A percentile compares a stretch with the other conserved stretches of the same genome.
Evolutionary conservation across 306 rosid species (phyloP).

Genomic region (Acacia melanoxylon): DNA sequence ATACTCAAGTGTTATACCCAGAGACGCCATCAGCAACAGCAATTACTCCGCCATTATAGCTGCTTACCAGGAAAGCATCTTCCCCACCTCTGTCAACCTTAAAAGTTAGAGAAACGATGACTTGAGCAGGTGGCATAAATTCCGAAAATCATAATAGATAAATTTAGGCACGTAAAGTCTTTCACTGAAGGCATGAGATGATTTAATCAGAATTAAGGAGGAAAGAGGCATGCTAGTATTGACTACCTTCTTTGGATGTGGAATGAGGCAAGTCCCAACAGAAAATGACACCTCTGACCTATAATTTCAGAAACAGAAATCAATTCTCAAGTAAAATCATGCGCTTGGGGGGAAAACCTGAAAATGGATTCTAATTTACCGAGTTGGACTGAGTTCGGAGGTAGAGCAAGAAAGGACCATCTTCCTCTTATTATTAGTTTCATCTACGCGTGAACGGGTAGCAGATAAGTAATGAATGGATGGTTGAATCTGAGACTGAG

Average conservation of each 20-base stretch:
- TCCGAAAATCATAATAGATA: constrained; percentile 3
- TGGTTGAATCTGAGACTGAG: constrained; percentile 50
- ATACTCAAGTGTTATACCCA: constrained; percentile 57
- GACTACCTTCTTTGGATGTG: constrained; percentile 88
- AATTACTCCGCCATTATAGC: constrained; percentile 75
- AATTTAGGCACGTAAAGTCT: constrained; percentile 1
- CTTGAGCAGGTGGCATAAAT: constrained; percentile 16
- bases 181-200: constrained; percentile 7
- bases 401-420: constrained; percentile 47
- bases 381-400: constrained; percentile 51
- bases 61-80: constrained; percentile 85
- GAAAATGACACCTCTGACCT: constrained; percentile 71
- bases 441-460: constrained; percentile 32
- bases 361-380: constrained; percentile 41
- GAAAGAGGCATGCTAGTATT: neutral
- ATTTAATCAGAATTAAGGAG: neutral
- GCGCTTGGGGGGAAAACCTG: neutral
- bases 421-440: constrained; percentile 45
- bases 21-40: constrained; percentile 98
- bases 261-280: constrained; percentile 83
- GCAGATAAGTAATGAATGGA: constrained; percentile 41
- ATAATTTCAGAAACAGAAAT: constrained; percentile 27
- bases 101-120: constrained; percentile 42
- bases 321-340: constrained; percentile 20
- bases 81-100: constrained; percentile 90